Base-by-base conservation (phyloP, 1,284 basidiomycete genomes). In the Golubevia pallescens region DNA sequence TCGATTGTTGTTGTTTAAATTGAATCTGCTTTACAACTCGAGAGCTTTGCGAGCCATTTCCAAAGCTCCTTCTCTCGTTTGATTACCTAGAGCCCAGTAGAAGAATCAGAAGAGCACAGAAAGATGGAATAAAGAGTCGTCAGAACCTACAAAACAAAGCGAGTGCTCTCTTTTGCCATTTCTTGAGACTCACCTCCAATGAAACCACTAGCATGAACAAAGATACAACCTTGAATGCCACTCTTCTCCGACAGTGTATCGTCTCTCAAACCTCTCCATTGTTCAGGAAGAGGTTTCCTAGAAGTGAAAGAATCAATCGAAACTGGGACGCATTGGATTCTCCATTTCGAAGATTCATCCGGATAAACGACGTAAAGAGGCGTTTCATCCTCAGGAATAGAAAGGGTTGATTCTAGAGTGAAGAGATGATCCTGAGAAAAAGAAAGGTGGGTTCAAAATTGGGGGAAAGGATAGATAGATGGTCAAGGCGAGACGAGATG, bases 361-460 rank as follows among this genome's bases (percentile, higher is more conserved):
- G 94, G 93, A 86, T 98, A 99, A 64, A 99, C 88, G 64, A 96
- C 89, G 84, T 98, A 99, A 58, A 93, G 88, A 10, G 72, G 69
- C 0, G 92, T 90, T 78, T 91, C 79, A 19, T 64, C 72, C 0
- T 73, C 74, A 4, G 77, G 67, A 32, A 81, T 77, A 56, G 56
- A 65, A 53, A 75, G 70, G 56, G 79, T 69, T 34, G 83, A 75
- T 86, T 98, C 96, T 54, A 97, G 88, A 63, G 92, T 90, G 86
- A 95, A 96, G 14, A 98, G 89, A 85, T 99, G 96, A 77, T 97
- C 94, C 93, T 96, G 86, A n/a, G 51, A n/a, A n/a, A n/a, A n/a
- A n/a, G n/a, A n/a, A n/a, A n/a, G n/a, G n/a, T n/a, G n/a, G n/a
- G n/a, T n/a, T n/a, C n/a, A n/a, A n/a, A n/a, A n/a, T n/a, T n/a